These are phyloP conservation scores for Amanita phalloides DNA, from an alignment of 768 basidiomycete species.

Conservation along the genomic window DNA sequence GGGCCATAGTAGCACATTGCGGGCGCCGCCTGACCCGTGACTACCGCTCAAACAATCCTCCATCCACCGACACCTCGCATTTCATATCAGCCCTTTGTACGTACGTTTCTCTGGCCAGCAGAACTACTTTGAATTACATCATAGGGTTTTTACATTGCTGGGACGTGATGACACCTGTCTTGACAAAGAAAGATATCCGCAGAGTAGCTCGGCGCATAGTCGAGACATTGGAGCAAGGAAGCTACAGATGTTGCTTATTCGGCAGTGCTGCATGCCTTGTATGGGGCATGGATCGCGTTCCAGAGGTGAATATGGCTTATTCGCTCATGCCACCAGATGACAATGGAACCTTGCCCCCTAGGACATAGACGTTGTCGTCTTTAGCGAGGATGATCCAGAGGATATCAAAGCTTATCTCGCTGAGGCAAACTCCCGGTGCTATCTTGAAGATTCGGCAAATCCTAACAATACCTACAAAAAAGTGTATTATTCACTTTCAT, in stretches of 20 bases:
- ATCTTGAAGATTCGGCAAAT: constrained; percentile 25
- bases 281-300: background rate
- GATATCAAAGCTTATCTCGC: constrained; percentile 26
- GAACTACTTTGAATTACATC: background rate
- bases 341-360: background rate
- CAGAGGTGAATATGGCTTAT: background rate
- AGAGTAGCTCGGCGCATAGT: constrained; percentile 14
- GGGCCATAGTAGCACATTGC: no score
- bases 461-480: constrained; percentile 28
- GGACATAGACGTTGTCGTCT: constrained; percentile 21
- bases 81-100: background rate
- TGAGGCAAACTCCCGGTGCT: constrained; percentile 20
- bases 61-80: background rate
- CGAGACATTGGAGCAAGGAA: background rate
- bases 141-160: constrained; percentile 10
- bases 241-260: constrained; percentile 2
- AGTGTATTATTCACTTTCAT: constrained; percentile 23
- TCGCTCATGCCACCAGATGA: background rate
- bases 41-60: no score
- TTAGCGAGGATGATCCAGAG: constrained; percentile 22
- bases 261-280: constrained; percentile 4
- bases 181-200: constrained; percentile 15
- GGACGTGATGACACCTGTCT: constrained; percentile 5
- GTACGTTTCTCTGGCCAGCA: background rate
- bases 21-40: no score